A percentile compares a stretch with the other conserved stretches of the same genome.
phyloP scores from a whole-genome alignment of 2,329 filamentous ascomycete species.

The Fulvia fulva region DNA sequence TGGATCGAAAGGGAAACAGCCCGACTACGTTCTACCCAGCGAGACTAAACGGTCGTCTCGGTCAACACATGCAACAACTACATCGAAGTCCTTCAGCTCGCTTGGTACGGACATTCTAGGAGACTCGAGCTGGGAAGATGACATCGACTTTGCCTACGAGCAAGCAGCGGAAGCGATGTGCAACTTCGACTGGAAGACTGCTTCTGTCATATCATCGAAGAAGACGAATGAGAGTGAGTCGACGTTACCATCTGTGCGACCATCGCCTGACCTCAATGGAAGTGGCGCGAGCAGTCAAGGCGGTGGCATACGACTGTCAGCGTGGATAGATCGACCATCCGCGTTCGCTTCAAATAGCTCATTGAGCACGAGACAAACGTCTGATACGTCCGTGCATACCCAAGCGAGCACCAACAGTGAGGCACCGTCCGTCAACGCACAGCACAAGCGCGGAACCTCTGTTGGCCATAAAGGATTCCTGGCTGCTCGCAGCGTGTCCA shows the following conservation, averaged over 20 bases:
- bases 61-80: slow-evolving; percentile 3
- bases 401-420: not conserved
- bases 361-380: slow-evolving; percentile 3
- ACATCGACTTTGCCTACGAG: slow-evolving; percentile 61
- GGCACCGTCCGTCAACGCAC: not conserved
- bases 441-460: slow-evolving; percentile 23
- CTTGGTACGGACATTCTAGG: slow-evolving; percentile 21
- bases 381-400: not conserved
- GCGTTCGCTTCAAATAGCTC: slow-evolving; percentile 9
- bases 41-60: slow-evolving; percentile 15
- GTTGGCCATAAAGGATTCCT: slow-evolving; percentile 33
- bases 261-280: slow-evolving; percentile 12
- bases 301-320: slow-evolving; percentile 20
- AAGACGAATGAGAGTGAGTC: slow-evolving; percentile 9
- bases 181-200: slow-evolving; percentile 54
- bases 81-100: slow-evolving; percentile 11
- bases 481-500: slow-evolving; percentile 26
- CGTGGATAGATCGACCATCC: slow-evolving; percentile 17
- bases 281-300: slow-evolving; percentile 10
- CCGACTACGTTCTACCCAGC: not conserved
- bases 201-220: slow-evolving; percentile 1
- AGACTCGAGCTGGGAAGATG: slow-evolving; percentile 56
- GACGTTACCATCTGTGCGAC: slow-evolving; percentile 2
- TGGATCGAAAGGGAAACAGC: not conserved
- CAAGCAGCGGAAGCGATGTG: slow-evolving; percentile 58